Conservation (phyloP, 1,284 basidiomycete species). For the Exsudoporus floridanus region DNA sequence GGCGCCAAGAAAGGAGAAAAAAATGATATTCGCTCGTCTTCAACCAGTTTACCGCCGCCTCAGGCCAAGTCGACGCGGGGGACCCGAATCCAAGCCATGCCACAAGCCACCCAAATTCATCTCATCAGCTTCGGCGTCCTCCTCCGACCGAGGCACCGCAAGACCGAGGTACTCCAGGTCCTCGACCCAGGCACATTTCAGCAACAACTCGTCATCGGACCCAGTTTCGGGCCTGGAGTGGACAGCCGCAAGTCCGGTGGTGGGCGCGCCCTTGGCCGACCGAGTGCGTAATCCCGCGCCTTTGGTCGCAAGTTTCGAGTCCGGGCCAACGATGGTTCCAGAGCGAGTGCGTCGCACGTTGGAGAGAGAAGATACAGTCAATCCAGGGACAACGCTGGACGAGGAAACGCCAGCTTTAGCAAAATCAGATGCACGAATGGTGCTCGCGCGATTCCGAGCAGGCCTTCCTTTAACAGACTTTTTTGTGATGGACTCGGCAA, state of each 20-base stretch:
- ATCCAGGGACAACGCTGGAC: not conserved
- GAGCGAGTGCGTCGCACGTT: constrained; percentile 33
- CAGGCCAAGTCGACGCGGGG: constrained; percentile 10
- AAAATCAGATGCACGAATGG: constrained; percentile 35
- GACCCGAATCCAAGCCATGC: constrained; percentile 7
- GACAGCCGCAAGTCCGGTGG: not conserved
- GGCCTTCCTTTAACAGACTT: constrained; percentile 5
- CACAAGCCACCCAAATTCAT: constrained; percentile 24
- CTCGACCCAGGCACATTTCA: constrained; percentile 31
- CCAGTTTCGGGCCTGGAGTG: constrained; percentile 11
- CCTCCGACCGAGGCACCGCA: constrained; percentile 1
- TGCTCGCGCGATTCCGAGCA: constrained; percentile 30
- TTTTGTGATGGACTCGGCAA: constrained; percentile 4
- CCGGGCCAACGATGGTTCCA: constrained; percentile 32
- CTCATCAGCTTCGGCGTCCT: constrained; percentile 18
- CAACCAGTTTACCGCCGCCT: constrained; percentile 11
- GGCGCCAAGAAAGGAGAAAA: not conserved
- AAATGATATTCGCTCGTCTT: not conserved
- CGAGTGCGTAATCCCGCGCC: not conserved
- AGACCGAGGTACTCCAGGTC: constrained; percentile 46
- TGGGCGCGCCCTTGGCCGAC: not conserved
- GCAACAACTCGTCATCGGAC: constrained; percentile 31
- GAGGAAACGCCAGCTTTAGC: constrained; percentile 1
- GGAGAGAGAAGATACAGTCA: not conserved
- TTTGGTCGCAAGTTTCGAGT: constrained; percentile 24